Evolutionary conservation across 2,329 filamentous ascomycete species (phyloP).

Genomic region (Hymenoscyphus infarciens): DNA sequence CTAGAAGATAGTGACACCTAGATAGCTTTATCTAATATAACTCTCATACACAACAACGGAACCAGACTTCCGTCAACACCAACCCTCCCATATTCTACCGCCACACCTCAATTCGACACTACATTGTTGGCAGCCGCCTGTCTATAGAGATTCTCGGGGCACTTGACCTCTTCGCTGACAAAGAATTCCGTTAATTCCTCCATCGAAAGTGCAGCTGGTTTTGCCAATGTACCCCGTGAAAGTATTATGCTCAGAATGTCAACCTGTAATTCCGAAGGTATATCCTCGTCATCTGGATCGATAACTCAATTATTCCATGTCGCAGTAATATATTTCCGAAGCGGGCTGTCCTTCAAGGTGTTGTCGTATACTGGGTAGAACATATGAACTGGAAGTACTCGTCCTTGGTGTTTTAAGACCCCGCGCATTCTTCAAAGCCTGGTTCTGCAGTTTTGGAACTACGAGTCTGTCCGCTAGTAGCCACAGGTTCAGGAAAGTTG

Average conservation of each 20-base stretch:
- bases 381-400: neutral
- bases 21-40: too few species aligned
- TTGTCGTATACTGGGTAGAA: neutral
- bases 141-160: neutral
- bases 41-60: too few species aligned
- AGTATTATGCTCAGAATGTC: neutral
- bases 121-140: neutral
- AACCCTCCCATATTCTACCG: neutral
- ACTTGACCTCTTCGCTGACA: neutral
- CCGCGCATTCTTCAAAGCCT: neutral
- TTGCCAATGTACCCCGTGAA: neutral
- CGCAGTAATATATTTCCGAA: neutral
- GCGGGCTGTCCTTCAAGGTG: neutral
- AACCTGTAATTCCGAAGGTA: neutral
- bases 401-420: neutral
- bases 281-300: neutral
- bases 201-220: neutral
- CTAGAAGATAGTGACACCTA: too few species aligned
- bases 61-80: neutral
- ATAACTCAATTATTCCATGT: neutral
- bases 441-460: neutral
- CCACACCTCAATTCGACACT: neutral
- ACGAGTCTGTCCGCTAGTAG: neutral
- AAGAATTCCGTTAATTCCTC: neutral
- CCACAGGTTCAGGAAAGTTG: neutral